Base-by-base conservation (phyloP, 441 rosid genomes). In the Corymbia calophylla region DNA sequence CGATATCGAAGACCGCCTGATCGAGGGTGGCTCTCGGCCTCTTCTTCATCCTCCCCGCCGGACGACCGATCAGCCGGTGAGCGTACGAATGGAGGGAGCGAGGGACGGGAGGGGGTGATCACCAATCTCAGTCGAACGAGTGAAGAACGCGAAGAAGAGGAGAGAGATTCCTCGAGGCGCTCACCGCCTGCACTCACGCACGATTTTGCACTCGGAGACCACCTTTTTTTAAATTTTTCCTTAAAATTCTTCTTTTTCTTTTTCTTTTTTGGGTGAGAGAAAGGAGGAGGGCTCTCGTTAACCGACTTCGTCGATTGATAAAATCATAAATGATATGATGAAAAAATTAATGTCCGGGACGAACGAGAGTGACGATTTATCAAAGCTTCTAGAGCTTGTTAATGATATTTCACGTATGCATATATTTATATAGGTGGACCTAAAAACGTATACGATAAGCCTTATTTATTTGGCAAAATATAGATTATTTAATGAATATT, bases 1-100 rank as follows among this genome's bases (percentile, higher is more conserved):
- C 91, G 62, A 98, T 94, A 92, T 95, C 96, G 51, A 94, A 92
- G 56, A 95, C 95, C 35, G 99, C 90, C 87, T 92, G 91, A 77
- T 94, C 95, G 7, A 92, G 90, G 91, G 77, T 84, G 47, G 91
- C 87, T 87, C 94, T 90, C 17, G 54, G 93, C 90, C 93, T 95
- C 77, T 77, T 88, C 80, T 44, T 86, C 55, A 60, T 81, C 88
- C 88, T 81, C 88, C 88, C 68, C n/a, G n/a, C 84, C 9, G 49
- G 82, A 39, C 49, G 49, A 73, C 29, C 17, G 84, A 12, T 44
- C 84, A 12, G 47, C 84, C 51, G n/a, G 14, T 11, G 70, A 23
- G 49, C 49, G 51, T 39, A 3, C 12, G 35, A 10, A 35, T 23
- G 47, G 21, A 70, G 47, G 48, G 14, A 18, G 81, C 48, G 48